Evolutionary conservation across 108 stramenopile species (phyloP).

Genomic region (Cyclotella cryptica): DNA sequence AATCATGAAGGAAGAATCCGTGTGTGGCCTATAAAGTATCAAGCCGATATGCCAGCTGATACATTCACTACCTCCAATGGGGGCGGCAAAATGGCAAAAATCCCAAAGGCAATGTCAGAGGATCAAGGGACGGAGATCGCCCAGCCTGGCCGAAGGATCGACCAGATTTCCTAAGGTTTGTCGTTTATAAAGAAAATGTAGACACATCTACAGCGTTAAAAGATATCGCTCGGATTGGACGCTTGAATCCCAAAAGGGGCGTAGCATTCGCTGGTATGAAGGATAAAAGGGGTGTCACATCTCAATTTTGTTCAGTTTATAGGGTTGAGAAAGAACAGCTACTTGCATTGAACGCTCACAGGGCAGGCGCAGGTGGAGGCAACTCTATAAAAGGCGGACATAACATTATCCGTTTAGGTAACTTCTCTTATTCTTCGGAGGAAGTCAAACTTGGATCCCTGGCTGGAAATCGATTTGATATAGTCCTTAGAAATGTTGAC

Average conservation of each 20-base stretch:
- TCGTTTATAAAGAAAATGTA: slow-evolving; percentile 90
- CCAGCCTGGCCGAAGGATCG: slow-evolving; percentile 73
- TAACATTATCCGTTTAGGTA: slow-evolving; percentile 72
- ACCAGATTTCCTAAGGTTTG: slow-evolving; percentile 85
- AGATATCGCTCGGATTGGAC: slow-evolving; percentile 62
- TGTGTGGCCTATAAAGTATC: slow-evolving; percentile 75
- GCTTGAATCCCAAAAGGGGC: slow-evolving; percentile 46
- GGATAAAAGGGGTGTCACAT: slow-evolving; percentile 91
- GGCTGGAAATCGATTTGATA: slow-evolving; percentile 89
- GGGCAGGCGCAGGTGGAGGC: slow-evolving; percentile 55
- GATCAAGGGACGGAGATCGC: not conserved
- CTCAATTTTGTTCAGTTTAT: slow-evolving; percentile 88
- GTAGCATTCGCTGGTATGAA: slow-evolving; percentile 92
- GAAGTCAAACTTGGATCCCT: slow-evolving; percentile 80
- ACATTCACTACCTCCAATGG: slow-evolving; percentile 29
- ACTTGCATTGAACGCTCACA: slow-evolving; percentile 54
- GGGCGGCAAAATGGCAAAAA: slow-evolving; percentile 47
- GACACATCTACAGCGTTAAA: slow-evolving; percentile 84
- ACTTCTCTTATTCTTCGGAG: slow-evolving; percentile 72
- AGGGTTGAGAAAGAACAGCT: slow-evolving; percentile 69
- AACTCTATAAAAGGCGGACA: slow-evolving; percentile 56
- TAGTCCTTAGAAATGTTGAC: slow-evolving; percentile 82
- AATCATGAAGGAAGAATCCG: slow-evolving; percentile 73
- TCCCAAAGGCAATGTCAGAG: slow-evolving; percentile 12
- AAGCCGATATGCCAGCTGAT: slow-evolving; percentile 80